Evolutionary conservation across 148 eudicot species (phyloP).

Genomic region (Suaeda aralocaspica): DNA sequence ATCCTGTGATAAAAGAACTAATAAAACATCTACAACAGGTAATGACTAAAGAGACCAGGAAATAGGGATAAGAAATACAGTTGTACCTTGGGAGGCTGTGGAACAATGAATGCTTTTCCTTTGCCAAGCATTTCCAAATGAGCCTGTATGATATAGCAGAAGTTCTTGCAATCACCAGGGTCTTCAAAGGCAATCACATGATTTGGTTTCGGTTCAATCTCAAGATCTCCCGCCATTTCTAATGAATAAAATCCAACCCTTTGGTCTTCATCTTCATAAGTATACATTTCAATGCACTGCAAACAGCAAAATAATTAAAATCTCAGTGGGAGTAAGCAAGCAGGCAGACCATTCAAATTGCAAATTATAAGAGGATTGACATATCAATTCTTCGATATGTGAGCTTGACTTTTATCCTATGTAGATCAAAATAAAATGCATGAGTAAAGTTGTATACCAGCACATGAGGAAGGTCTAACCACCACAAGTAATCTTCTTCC

Average conservation of each 20-base stretch:
- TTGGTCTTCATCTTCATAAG: conserved; percentile 53
- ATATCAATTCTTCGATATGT: not conserved
- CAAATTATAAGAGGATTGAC: not conserved
- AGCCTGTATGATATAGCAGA: conserved; percentile 72
- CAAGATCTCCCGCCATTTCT: conserved; percentile 90
- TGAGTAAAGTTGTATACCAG: conserved; percentile 42
- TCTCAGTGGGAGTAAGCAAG: not conserved
- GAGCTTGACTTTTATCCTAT: not conserved
- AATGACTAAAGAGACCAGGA: no score
- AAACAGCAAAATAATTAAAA: conserved; percentile 15
- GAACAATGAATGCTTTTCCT: conserved; percentile 82
- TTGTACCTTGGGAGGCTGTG: conserved; percentile 75
- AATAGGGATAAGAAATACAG: no score
- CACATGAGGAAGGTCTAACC: conserved; percentile 87
- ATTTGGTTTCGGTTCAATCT: conserved; percentile 77
- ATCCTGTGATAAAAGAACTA: no score
- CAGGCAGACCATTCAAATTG: not conserved
- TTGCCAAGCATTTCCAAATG: conserved; percentile 85
- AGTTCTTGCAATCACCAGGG: conserved; percentile 67
- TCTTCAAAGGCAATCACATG: conserved; percentile 91
- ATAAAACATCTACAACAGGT: no score
- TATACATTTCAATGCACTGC: conserved; percentile 86
- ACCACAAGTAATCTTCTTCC: conserved; percentile 91
- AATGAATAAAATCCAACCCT: conserved; percentile 74
- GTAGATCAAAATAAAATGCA: not conserved